Base-by-base conservation (phyloP, 371 early-diverging fungal species). In the Choanephora cucurbitarum region DNA sequence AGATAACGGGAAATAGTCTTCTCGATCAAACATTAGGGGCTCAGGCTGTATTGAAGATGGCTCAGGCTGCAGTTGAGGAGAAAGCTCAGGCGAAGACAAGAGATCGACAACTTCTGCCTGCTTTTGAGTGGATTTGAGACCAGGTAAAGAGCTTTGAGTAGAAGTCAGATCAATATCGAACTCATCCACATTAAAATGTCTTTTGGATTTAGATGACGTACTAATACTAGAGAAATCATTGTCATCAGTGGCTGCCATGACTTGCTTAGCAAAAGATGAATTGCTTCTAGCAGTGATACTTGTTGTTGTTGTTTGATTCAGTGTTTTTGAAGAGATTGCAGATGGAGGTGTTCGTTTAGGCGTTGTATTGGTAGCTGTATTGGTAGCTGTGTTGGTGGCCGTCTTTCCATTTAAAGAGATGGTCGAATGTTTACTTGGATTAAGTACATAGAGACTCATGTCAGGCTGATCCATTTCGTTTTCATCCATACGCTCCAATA, bases 1-100 rank as follows among this genome's bases (percentile, higher is more conserved):
- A 21, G 64, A 49, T 15, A 54, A 14, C n/a, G 64, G 58, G 19
- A 58, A 57, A 17, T 49, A 58, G 8, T 63, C 58, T 10, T 44
- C 28, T 28, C 28, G 18, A 13, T 60, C 40, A 7, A 21, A 18
- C 28, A 28, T 3, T 1, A 31, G 0, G 17, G 28, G 3, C 24
- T 17, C 19, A 13, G 37, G 17, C 11, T n/a, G n/a, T n/a, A n/a
- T n/a, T n/a, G n/a, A n/a, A n/a, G n/a, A n/a, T n/a, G n/a, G n/a
- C n/a, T n/a, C n/a, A n/a, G n/a, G 7, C 18, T 42, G n/a, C n/a
- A 57, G 44, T 5, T 4, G 33, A 22, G 55, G 52, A 21, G 64
- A 32, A 17, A 42, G 3, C 24, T 54, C 42, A 34, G 59, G 64
- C 15, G 64, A 64, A 4, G 58, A 54, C 15, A 64, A 42, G 19